Base-by-base conservation (phyloP, 805 yeast genomes). In the Isabelozyma heimii region DNA sequence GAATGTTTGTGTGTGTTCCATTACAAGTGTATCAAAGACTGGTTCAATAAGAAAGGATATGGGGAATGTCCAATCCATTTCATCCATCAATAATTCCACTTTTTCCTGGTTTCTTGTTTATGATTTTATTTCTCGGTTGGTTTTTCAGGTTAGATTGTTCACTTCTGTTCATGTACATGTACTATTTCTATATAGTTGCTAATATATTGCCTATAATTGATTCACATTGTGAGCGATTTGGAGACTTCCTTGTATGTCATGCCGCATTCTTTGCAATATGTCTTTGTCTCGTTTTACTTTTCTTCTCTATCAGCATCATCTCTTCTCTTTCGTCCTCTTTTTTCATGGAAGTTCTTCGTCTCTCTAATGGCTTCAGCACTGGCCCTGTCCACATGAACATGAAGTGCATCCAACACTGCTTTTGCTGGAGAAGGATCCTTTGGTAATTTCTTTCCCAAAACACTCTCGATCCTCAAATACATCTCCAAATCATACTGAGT, bases 1-100 rank as follows among this genome's bases (percentile, higher is more conserved):
- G 98, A 92, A 65, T 94, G 99, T 64, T 75, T 94, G 12, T 94
- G 99, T 63, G 89, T 91, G 35, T 94, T 90, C 66, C 99, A 94
- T 61, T 91, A 91, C 63, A 73, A 80, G 53, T 94, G 99, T 67
- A 94, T 94, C 54, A 84, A 87, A 63, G 84, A 83, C 48, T 94
- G 99, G 99, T 89, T 92, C 59, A 79, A 83, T 49, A 81, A 84
- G 66, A 91, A 88, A 63, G 94, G 96, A 0, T 84, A 79, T 9
- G 89, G 94, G 13, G 89, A 85, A 54, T 90, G 97, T 64, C 97
- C 97, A 2, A 89, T 90, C 16, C 97, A 89, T 65, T 70, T 68
- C 48, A 49, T 71, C 26, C 77, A 71, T 55, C 60, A 63, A 47
- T 66, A 40, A 5, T 8, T n/a, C n/a, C n/a, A n/a, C n/a, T n/a